Conservation (phyloP, 345 rosid genomes). For the Rhizophora apiculata region DNA sequence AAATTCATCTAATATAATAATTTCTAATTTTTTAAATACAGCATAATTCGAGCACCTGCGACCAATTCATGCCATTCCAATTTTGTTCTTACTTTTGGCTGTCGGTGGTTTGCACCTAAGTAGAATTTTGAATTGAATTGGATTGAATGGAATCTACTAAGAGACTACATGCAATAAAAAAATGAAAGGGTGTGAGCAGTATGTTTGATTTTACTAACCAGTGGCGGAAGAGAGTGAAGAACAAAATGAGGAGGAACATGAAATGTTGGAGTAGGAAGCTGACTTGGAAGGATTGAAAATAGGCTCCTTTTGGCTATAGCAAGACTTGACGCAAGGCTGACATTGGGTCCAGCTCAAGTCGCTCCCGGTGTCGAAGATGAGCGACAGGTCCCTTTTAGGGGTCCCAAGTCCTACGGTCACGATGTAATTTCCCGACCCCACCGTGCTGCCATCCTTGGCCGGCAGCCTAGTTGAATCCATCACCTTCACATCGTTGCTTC, state of each 20-base stretch:
- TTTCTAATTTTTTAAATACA: too few relatives aligned
- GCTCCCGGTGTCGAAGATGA: too few relatives aligned
- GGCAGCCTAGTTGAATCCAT: constrained; percentile 45
- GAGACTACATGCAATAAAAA: background rate
- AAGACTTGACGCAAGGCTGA: too few relatives aligned
- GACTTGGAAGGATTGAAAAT: constrained; percentile 27
- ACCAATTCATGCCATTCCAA: too few relatives aligned
- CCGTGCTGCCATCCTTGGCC: constrained; percentile 47
- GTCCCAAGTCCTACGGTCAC: too few relatives aligned
- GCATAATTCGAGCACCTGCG: too few relatives aligned
- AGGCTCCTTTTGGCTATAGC: too few relatives aligned
- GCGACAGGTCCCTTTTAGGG: too few relatives aligned
- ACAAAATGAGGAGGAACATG: constrained; percentile 50
- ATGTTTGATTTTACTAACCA: constrained; percentile 22
- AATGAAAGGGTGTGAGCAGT: too few relatives aligned
- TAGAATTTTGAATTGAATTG: background rate
- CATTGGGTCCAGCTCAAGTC: too few relatives aligned
- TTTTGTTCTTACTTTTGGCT: too few relatives aligned
- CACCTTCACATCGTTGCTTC: constrained; percentile 11
- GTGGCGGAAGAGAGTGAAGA: constrained; percentile 47
- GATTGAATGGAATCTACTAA: background rate
- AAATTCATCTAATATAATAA: background rate
- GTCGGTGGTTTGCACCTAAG: too few relatives aligned
- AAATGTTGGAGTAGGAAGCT: constrained; percentile 52
- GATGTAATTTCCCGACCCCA: constrained; percentile 6